Conservation (phyloP, 169 alveolate genomes). For the Plasmodium yoelii region DNA sequence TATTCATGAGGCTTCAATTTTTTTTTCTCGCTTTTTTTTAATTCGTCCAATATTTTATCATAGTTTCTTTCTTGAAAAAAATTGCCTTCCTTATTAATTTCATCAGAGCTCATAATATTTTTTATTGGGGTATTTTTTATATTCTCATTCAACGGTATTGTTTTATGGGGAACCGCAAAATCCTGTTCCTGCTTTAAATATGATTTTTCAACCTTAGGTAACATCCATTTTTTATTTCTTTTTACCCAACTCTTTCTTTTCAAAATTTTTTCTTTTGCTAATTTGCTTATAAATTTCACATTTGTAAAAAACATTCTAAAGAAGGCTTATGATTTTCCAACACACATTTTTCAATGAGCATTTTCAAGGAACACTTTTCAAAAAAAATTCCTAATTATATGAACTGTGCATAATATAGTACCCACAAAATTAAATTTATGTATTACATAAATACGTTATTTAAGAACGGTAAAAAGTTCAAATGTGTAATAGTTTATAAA, state of each 20-base stretch:
- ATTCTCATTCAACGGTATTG: conserved; percentile 22
- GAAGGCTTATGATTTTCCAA: neutral
- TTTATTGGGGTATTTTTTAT: neutral
- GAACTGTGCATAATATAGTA: too few species aligned
- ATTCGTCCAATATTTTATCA: conserved; percentile 7
- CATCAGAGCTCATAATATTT: neutral
- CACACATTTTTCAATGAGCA: neutral
- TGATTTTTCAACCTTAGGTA: conserved; percentile 71
- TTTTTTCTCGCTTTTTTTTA: conserved; percentile 14
- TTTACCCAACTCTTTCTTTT: conserved; percentile 65
- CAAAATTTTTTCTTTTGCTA: conserved; percentile 45
- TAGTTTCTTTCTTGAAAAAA: conserved; percentile 1
- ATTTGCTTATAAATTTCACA: conserved; percentile 59
- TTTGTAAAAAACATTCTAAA: conserved; percentile 57
- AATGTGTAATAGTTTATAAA: too few species aligned
- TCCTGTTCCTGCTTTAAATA: conserved; percentile 74
- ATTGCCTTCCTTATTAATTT: neutral
- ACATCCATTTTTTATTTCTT: conserved; percentile 74
- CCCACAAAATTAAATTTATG: too few species aligned
- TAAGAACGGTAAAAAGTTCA: too few species aligned
- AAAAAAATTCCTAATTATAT: too few species aligned
- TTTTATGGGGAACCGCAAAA: conserved; percentile 48
- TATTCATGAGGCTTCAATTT: conserved; percentile 67
- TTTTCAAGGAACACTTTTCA: neutral
- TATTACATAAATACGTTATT: too few species aligned